phyloP scores from a whole-genome alignment of 73 alveolate species.

The Paramecium octaurelia region DNA sequence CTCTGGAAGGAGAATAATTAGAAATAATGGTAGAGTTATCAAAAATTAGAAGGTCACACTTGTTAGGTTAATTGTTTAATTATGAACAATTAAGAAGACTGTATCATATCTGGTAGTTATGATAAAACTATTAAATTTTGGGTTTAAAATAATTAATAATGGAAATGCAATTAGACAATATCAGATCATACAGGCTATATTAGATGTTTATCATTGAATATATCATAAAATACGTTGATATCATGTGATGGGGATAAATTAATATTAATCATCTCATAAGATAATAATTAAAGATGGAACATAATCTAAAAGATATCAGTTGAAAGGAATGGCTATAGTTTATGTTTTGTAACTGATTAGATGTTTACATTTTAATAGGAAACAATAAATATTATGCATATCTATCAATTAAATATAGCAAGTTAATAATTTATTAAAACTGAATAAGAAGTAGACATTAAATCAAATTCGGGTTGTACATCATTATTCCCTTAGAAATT shows the following conservation, averaged over 20 bases:
- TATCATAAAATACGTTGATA: neutral
- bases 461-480: neutral
- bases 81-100: neutral
- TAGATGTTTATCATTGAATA: neutral
- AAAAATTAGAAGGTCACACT: neutral
- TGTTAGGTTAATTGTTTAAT: neutral
- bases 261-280: neutral
- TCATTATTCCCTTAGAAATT: neutral
- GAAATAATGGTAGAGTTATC: neutral
- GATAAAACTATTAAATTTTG: neutral
- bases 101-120: neutral
- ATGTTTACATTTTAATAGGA: neutral
- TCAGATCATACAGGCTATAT: neutral
- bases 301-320: neutral
- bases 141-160: neutral
- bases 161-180: neutral
- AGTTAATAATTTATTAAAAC: no score
- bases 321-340: neutral
- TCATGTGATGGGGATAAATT: neutral
- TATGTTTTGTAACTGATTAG: neutral
- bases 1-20: neutral
- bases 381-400: neutral
- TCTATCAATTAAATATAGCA: no score
- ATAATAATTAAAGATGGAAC: neutral
- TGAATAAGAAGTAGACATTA: neutral